phyloP scores from a whole-genome alignment of 306 rosid species.

The Begonia loranthoides region DNA sequence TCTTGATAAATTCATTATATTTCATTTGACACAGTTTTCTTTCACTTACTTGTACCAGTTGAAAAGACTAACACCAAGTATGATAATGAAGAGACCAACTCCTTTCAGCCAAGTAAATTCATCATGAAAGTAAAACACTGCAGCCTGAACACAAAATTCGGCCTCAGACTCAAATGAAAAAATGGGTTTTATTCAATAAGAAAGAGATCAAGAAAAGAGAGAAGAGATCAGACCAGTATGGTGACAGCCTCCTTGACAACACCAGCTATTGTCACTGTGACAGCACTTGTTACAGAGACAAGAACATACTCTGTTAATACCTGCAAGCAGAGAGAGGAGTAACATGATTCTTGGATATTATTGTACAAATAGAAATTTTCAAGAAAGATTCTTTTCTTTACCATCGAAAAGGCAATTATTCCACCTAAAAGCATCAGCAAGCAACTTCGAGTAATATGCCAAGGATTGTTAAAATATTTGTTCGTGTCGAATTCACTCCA shows the following conservation, averaged over 20 bases:
- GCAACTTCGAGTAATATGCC: conserved; percentile 68
- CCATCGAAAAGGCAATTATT: conserved; percentile 87
- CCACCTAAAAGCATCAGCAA: conserved; percentile 93
- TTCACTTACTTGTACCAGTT: conserved; percentile 90
- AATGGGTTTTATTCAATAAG: background rate
- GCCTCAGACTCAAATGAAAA: background rate
- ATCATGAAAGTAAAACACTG: conserved; percentile 86
- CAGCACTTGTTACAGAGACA: conserved; percentile 94
- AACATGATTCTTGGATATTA: background rate
- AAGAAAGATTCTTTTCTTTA: conserved; percentile 12
- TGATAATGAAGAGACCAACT: conserved; percentile 62
- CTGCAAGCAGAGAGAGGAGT: conserved; percentile 12
- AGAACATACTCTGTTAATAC: conserved; percentile 81
- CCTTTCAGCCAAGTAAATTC: conserved; percentile 83
- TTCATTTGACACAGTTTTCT: too few relatives aligned
- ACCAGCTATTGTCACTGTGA: conserved; percentile 88
- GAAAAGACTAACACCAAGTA: conserved; percentile 83
- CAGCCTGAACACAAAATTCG: conserved; percentile 41
- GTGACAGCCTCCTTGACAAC: conserved; percentile 98
- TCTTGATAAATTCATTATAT: too few relatives aligned
- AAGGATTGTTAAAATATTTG: conserved; percentile 53
- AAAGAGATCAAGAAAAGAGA: background rate
- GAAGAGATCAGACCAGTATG: conserved; percentile 50
- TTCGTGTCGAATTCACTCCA: conserved; percentile 64
- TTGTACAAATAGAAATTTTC: too few relatives aligned